Evolutionary conservation across 495 filamentous ascomycete species (phyloP), one percentile per base, ranked within the genome.

Genomic region (Chlorociboria aeruginascens): DNA sequence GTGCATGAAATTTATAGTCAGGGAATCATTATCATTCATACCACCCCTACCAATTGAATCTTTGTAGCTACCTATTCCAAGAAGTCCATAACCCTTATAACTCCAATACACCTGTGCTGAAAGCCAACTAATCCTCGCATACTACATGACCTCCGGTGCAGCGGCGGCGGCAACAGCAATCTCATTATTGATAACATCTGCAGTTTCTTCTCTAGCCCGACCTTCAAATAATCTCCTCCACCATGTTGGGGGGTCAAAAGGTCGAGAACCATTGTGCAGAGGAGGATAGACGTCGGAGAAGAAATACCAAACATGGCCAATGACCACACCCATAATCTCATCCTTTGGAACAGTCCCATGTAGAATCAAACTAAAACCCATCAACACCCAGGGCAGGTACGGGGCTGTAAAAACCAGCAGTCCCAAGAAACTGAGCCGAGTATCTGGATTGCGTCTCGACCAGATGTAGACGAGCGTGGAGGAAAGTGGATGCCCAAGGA

Each of bases 291-390:
- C 88, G 59, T 98, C 92, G 42, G 79, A 84, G 68, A 97, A 97
- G 69, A 94, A 98, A 62, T 97, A 98, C 85, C 89, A 98, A 30
- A 97, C 75, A 66, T 98, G 92, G 3, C 92, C 92, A 43, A 97
- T 86, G 7, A 89, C 76, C 12, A 95, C 83, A 7, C 92, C 92
- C 66, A 88, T 85, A 49, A 98, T 79, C 69, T 98, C 92, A 64
- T 98, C 92, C 72, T 93, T 94, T 10, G 92, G 92, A 31, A 95
- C 69, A 1, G 72, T 83, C 9, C 85, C 82, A 66, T 96, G 89
- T 56, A 97, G 68, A 11, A 92, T 68, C 41, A 96, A 64, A 48
- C 82, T 88, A 64, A 98, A 92, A 0, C 71, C 83, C 76, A 98
- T 89, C 59, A 98, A 66, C 7, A 98, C 93, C 92, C 92, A 97